These are phyloP conservation scores for Ramichloridium luteum DNA, from an alignment of 2,329 filamentous ascomycete genomes.

Conservation along the genomic window DNA sequence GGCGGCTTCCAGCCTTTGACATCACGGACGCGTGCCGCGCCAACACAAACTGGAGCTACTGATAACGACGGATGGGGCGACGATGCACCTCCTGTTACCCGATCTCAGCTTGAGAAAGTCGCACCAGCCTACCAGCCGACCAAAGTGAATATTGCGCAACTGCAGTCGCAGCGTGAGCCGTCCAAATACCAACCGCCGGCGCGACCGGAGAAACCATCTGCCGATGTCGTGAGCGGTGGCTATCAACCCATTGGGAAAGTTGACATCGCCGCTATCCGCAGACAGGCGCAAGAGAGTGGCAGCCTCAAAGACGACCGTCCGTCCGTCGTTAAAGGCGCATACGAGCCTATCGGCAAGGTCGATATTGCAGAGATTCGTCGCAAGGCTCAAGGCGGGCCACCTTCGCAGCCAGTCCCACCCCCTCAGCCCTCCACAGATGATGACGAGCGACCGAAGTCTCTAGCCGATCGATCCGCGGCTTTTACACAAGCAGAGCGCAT, in stretches of 20 bases:
- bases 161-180: conserved; percentile 60
- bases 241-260: conserved; percentile 96
- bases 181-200: conserved; percentile 45
- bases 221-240: conserved; percentile 65
- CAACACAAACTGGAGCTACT: conserved; percentile 41
- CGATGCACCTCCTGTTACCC: conserved; percentile 82
- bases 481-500: conserved; percentile 68
- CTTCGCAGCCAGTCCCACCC: conserved; percentile 24
- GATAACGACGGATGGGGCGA: conserved; percentile 89
- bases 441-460: conserved; percentile 45
- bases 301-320: conserved; percentile 59
- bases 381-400: conserved; percentile 52
- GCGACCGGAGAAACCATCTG: conserved; percentile 33
- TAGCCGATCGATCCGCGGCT: conserved; percentile 64
- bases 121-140: conserved; percentile 86
- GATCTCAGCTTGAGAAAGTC: conserved; percentile 83
- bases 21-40: conserved; percentile 44
- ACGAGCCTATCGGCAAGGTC: conserved; percentile 91
- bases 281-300: conserved; percentile 53
- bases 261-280: conserved; percentile 83
- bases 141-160: conserved; percentile 82
- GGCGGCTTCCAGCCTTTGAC: conserved; percentile 54
- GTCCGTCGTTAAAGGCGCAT: conserved; percentile 76
- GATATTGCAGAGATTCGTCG: conserved; percentile 91
- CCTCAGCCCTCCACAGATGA: conserved; percentile 35